These are phyloP conservation scores for Ogataea hybrid DNA, from an alignment of 1,139 yeast species.

Conservation along the genomic window DNA sequence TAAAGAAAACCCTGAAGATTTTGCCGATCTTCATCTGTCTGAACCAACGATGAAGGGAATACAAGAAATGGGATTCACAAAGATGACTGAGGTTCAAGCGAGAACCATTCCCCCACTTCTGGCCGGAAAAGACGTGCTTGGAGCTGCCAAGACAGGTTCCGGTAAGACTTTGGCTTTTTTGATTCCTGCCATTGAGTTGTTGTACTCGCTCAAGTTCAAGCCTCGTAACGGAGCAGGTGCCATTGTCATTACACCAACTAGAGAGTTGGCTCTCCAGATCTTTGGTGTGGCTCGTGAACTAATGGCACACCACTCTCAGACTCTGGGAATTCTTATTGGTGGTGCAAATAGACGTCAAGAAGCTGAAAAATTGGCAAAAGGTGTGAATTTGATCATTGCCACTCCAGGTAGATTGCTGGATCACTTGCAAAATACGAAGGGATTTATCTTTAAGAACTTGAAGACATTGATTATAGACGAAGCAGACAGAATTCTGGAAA, in stretches of 20 bases:
- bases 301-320: slow-evolving; percentile 88
- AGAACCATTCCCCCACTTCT: slow-evolving; percentile 50
- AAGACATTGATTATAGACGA: slow-evolving; percentile 95
- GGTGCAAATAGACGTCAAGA: slow-evolving; percentile 98
- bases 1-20: slow-evolving; percentile 27
- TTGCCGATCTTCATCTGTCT: slow-evolving; percentile 52
- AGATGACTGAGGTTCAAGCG: slow-evolving; percentile 90
- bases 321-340: slow-evolving; percentile 95
- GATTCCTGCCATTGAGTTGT: slow-evolving; percentile 90
- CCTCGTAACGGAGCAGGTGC: slow-evolving; percentile 94
- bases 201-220: slow-evolving; percentile 84
- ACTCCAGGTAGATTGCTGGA: slow-evolving; percentile 97
- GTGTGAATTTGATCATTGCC: slow-evolving; percentile 91
- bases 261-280: slow-evolving; percentile 93
- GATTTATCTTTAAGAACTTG: slow-evolving; percentile 90
- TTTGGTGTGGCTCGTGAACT: slow-evolving; percentile 96
- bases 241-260: slow-evolving; percentile 81
- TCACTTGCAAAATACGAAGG: slow-evolving; percentile 93
- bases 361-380: slow-evolving; percentile 89
- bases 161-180: slow-evolving; percentile 96
- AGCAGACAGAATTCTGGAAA: slow-evolving; percentile 94
- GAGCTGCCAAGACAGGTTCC: slow-evolving; percentile 96
- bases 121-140: slow-evolving; percentile 30
- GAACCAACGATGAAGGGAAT: slow-evolving; percentile 79
- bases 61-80: slow-evolving; percentile 78